Conservation (phyloP, 306 rosid species). For the Trichosanthes cucumerina region DNA sequence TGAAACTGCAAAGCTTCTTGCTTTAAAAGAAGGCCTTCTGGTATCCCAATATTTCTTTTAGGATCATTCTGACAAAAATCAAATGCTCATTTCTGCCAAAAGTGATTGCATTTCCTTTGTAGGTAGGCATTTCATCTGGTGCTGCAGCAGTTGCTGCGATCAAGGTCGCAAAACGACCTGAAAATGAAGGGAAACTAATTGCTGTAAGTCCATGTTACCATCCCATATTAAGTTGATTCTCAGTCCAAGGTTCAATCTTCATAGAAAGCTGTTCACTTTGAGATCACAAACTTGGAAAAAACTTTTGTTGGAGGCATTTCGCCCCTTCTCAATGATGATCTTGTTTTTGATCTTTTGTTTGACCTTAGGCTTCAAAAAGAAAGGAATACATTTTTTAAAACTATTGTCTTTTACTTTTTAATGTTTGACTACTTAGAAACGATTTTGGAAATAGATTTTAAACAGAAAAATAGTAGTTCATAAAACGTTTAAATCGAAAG, state of each 20-base stretch:
- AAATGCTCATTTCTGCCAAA: neutral
- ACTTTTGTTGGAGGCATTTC: neutral
- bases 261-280: neutral
- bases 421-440: neutral
- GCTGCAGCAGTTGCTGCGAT: slow-evolving; percentile 73
- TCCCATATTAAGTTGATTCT: neutral
- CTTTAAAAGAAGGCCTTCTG: slow-evolving; percentile 79
- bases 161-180: slow-evolving; percentile 54
- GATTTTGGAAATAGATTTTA: neutral
- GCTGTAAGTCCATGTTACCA: slow-evolving; percentile 37
- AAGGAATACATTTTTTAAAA: neutral
- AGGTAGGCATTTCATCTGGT: slow-evolving; percentile 84
- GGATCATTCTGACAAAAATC: neutral
- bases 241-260: neutral
- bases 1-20: slow-evolving; percentile 56
- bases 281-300: neutral
- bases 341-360: neutral
- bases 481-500: neutral
- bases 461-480: neutral
- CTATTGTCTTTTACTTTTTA: neutral
- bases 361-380: neutral
- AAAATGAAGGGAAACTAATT: slow-evolving; percentile 68
- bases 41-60: slow-evolving; percentile 17
- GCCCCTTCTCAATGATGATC: neutral
- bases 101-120: slow-evolving; percentile 5